A percentile compares a stretch with the other conserved stretches of the same genome.
phyloP scores from a whole-genome alignment of 148 eudicot genomes.

The Heliosperma pusillum region DNA sequence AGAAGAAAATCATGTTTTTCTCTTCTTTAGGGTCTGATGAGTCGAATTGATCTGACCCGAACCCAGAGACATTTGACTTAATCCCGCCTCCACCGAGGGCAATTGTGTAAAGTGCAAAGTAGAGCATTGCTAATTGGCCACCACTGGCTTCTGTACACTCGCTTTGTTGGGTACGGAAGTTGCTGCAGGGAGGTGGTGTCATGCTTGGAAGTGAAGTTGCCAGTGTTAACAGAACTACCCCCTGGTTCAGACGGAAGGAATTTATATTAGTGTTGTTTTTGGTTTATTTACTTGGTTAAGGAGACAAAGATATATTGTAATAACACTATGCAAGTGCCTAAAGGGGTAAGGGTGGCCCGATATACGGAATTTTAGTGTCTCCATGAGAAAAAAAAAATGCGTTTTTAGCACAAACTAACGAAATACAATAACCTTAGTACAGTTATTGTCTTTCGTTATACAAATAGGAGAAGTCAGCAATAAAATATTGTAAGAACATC shows the following conservation, averaged over 20 bases:
- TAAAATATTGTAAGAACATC: neutral
- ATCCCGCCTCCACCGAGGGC: conserved; percentile 96
- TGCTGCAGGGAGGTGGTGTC: conserved; percentile 79
- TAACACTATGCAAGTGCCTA: no score
- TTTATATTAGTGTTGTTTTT: neutral
- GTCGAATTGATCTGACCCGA: conserved; percentile 94
- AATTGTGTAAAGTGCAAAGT: conserved; percentile 72
- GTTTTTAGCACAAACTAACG: no score
- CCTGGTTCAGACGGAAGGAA: conserved; percentile 37
- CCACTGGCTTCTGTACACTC: conserved; percentile 63
- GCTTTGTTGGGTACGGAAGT: conserved; percentile 32
- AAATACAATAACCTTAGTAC: no score
- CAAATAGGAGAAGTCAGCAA: no score
- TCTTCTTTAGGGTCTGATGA: conserved; percentile 68
- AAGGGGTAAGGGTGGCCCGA: no score
- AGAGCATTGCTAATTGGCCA: conserved; percentile 67
- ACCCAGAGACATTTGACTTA: conserved; percentile 93
- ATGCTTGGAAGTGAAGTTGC: conserved; percentile 76
- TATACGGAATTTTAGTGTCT: no score
- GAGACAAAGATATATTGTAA: neutral
- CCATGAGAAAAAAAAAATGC: no score
- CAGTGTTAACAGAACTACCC: conserved; percentile 64
- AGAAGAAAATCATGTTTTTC: conserved; percentile 83
- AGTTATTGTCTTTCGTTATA: no score
- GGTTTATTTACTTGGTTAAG: neutral